These are phyloP conservation scores for Tricladium varicosporioides DNA, from an alignment of 2,329 filamentous ascomycete genomes.

Conservation along the genomic window DNA sequence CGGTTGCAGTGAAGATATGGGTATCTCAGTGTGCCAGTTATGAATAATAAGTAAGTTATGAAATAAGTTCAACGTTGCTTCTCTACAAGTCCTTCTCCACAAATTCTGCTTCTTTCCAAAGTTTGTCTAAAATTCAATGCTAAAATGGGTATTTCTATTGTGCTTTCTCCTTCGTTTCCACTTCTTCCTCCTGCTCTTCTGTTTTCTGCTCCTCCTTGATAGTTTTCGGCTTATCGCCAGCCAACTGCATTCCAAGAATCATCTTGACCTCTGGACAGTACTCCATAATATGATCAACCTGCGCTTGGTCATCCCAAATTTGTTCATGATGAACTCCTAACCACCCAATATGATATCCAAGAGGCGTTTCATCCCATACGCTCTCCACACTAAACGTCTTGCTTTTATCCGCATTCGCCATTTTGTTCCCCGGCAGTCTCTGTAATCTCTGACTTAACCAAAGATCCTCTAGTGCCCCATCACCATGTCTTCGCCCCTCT, in stretches of 20 bases:
- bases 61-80: no score
- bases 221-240: slow-evolving; percentile 37
- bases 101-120: no score
- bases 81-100: no score
- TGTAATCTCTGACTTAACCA: slow-evolving; percentile 40
- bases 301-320: slow-evolving; percentile 45
- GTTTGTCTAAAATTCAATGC: no score
- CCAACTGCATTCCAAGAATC: slow-evolving; percentile 54
- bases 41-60: no score
- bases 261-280: slow-evolving; percentile 56
- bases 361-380: slow-evolving; percentile 46
- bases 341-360: slow-evolving; percentile 51
- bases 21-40: no score
- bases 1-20: no score
- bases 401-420: slow-evolving; percentile 27
- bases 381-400: slow-evolving; percentile 49
- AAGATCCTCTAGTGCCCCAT: slow-evolving; percentile 50
- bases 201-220: neutral
- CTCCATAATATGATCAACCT: slow-evolving; percentile 48
- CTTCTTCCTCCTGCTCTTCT: no score
- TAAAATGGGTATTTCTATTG: no score
- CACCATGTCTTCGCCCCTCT: slow-evolving; percentile 40
- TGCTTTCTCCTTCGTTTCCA: no score
- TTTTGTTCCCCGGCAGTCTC: slow-evolving; percentile 30
- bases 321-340: slow-evolving; percentile 37